A percentile compares a stretch with the other conserved stretches of the same genome.
Conservation (phyloP, 176 grass and related monocot genomes). For the Rhynchospora breviuscula region DNA sequence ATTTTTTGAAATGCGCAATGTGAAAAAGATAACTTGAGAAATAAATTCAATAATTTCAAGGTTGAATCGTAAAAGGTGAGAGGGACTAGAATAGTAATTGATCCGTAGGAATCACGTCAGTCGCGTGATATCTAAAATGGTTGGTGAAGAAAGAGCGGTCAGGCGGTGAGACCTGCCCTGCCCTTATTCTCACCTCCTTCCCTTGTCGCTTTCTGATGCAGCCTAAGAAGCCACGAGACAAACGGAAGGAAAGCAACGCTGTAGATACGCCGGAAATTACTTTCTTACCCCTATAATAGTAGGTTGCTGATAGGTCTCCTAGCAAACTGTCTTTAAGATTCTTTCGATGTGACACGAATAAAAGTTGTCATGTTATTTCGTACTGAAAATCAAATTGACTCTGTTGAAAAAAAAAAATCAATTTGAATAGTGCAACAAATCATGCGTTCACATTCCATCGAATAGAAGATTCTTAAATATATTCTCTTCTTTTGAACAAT, state of each 20-base stretch:
- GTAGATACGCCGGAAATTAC: not conserved
- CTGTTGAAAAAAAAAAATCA: too few relatives aligned
- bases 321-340: not conserved
- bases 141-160: constrained; percentile 3
- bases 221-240: not conserved
- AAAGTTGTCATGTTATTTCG: not conserved
- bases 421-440: not conserved
- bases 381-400: not conserved
- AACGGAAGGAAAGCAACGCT: not conserved
- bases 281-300: not conserved
- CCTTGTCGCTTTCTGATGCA: not conserved
- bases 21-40: too few relatives aligned
- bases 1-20: too few relatives aligned
- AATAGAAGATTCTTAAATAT: too few relatives aligned
- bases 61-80: not conserved
- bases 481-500: too few relatives aligned
- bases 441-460: too few relatives aligned
- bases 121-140: constrained; percentile 2
- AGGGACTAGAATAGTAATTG: not conserved
- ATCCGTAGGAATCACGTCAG: not conserved
- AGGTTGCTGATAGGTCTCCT: too few relatives aligned
- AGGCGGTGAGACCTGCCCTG: not conserved
- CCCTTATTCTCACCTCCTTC: not conserved
- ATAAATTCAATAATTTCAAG: not conserved
- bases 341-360: not conserved